These are phyloP conservation scores for Rhodotorula taiwanensis DNA, from an alignment of 768 basidiomycete species.

Conservation along the genomic window DNA sequence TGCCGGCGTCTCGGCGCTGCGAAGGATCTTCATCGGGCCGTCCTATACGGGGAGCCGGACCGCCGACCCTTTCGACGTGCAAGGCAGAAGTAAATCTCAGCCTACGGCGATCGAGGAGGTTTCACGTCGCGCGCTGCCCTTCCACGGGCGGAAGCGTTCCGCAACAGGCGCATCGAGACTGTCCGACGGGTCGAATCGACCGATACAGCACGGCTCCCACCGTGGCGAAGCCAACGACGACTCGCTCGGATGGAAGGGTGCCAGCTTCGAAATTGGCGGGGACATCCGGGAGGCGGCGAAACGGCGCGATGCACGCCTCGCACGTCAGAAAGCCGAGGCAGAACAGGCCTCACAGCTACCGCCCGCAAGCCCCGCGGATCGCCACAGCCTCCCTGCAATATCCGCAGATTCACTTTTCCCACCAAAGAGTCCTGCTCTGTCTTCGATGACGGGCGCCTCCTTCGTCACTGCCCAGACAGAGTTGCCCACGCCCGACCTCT, in stretches of 20 bases:
- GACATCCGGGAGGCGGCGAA: conserved; percentile 23
- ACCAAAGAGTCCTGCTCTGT: neutral
- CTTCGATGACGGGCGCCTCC: neutral
- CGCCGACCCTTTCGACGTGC: no score
- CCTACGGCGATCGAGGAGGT: no score
- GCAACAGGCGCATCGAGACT: no score
- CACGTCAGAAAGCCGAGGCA: conserved; percentile 10
- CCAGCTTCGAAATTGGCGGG: conserved; percentile 29
- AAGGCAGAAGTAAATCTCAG: no score
- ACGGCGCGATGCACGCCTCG: conserved; percentile 16
- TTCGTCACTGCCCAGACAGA: conserved; percentile 23
- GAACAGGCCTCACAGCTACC: neutral
- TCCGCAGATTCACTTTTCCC: neutral
- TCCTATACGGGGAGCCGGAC: neutral
- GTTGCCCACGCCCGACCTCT: neutral
- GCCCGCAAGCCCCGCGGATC: neutral
- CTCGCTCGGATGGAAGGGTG: conserved; percentile 15
- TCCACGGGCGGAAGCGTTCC: neutral
- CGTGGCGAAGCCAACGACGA: neutral
- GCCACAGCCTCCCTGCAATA: neutral
- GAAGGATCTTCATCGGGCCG: conserved; percentile 29
- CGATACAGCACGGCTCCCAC: neutral
- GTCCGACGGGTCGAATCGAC: no score
- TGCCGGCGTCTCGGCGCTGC: neutral
- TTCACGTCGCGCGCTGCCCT: neutral